Base-by-base conservation (phyloP, 306 rosid genomes). In the Crotalaria pallida region DNA sequence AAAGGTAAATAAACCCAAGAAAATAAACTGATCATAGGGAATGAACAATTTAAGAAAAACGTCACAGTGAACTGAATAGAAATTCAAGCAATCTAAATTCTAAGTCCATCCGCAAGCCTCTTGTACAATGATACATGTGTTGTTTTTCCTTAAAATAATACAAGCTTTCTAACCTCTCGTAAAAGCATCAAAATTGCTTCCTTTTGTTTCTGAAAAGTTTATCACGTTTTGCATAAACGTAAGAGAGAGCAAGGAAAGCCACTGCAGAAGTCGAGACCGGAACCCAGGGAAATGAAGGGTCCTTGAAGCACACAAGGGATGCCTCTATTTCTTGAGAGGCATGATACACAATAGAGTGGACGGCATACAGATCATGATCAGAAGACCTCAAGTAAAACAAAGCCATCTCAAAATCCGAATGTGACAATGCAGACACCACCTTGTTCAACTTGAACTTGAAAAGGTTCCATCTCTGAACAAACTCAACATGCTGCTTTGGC, bases 291-390 rank as follows among this genome's bases (percentile, higher is more conserved):
- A 94, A 82, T 1, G 97, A 87, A 58, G 99, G 96, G 71, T 94
- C 99, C 85, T 56, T 85, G 58, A 94, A 94, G 85, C 99, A 94
- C 34, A 80, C 83, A 23, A 95, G 92, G n/a, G 96, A 86, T 0
- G 93, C 99, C 77, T 89, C 97, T 18, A 95, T 85, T 47, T 88
- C 97, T 64, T 91, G 92, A 4, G 96, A 83, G 45, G 91, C 92
- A 1, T 73, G 81, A 72, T 91, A 95, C 56, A 95, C 86, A 2
- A 91, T 81, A 48, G 96, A 86, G 82, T 95, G 99, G 41, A 95
- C 82, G 67, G 89, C 87, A 78, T 79, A 95, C 18, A 91, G 81
- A 81, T 95, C 99, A 50, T 95, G 97, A 81, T 95, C 99, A 15
- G 96, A 95, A 36, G 93, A 89, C 77, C 87, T 86, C 74, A 82